Conservation (phyloP, 768 basidiomycete species). For the Wakefieldia striispora region DNA sequence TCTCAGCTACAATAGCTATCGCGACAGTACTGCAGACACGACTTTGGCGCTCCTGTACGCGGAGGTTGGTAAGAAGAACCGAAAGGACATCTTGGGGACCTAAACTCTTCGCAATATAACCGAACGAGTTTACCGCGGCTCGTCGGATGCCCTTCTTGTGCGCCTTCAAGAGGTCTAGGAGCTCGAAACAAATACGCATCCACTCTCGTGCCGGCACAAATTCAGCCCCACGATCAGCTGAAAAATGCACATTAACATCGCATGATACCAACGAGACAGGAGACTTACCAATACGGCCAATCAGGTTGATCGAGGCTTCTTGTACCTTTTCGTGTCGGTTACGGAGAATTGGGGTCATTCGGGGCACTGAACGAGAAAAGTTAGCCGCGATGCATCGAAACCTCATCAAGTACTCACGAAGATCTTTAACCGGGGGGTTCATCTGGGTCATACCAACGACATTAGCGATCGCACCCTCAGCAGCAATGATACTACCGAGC, state of each 20-base stretch:
- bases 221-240: constrained; percentile 97
- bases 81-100: constrained; percentile 98
- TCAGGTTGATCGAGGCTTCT: constrained; percentile 98
- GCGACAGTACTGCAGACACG: constrained; percentile 99
- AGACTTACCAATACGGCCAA: constrained; percentile 81
- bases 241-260: constrained; percentile 1
- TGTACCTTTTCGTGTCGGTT: constrained; percentile 99
- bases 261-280: neutral
- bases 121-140: constrained; percentile 98
- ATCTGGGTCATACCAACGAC: constrained; percentile 99
- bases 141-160: constrained; percentile 99
- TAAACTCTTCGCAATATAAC: constrained; percentile 98
- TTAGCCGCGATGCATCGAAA: neutral
- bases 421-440: constrained; percentile 99
- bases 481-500: constrained; percentile 97
- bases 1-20: constrained; percentile 93
- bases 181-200: constrained; percentile 99
- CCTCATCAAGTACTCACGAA: constrained; percentile 59
- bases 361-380: constrained; percentile 65
- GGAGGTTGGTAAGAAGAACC: constrained; percentile 92
- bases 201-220: constrained; percentile 98
- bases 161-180: constrained; percentile 94
- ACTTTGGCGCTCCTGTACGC: constrained; percentile 98
- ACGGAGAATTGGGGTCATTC: constrained; percentile 99
- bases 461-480: constrained; percentile 97